Percentiles rank a stretch among this genome's conserved stretches.
Conservation (phyloP, 371 early-diverging fungal species). For the Rhizopus sp. region DNA sequence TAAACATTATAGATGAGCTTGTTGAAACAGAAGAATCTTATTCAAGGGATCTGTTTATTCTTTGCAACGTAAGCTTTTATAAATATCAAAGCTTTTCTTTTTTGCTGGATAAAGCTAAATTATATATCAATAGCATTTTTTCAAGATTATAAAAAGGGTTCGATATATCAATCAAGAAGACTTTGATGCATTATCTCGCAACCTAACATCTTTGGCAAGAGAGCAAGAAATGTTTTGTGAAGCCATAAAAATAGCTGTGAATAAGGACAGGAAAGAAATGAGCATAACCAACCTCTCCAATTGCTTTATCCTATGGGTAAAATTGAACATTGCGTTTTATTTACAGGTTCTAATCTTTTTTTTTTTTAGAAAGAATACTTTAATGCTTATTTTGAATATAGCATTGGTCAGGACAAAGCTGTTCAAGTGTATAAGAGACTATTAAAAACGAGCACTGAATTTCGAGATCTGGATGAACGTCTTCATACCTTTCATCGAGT, state of each 20-base stretch:
- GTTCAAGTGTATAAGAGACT: conserved; percentile 30
- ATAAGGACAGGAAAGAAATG: conserved; percentile 10
- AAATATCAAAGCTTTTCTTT: background rate
- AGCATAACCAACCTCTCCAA: conserved; percentile 32
- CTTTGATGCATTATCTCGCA: background rate
- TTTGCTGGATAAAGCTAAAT: background rate
- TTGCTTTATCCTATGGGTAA: conserved; percentile 45
- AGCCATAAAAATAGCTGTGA: conserved; percentile 27
- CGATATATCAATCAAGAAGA: background rate
- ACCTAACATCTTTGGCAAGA: background rate
- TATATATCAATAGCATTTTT: conserved; percentile 27
- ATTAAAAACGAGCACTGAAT: conserved; percentile 26
- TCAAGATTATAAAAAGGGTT: conserved; percentile 12
- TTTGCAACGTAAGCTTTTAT: conserved; percentile 33
- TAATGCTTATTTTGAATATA: conserved; percentile 44
- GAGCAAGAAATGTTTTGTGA: conserved; percentile 27
- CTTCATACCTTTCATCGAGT: conserved; percentile 28
- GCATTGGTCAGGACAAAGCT: conserved; percentile 45
- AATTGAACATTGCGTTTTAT: background rate
- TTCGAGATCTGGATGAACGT: conserved; percentile 25
- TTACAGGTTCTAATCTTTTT: background rate
- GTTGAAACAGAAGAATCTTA: conserved; percentile 44
- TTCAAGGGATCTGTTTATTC: conserved; percentile 32
- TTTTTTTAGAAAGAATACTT: conserved; percentile 33
- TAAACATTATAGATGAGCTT: conserved; percentile 33